Base-by-base conservation (phyloP, 1,284 basidiomycete genomes). In the Moniliella sp. region DNA sequence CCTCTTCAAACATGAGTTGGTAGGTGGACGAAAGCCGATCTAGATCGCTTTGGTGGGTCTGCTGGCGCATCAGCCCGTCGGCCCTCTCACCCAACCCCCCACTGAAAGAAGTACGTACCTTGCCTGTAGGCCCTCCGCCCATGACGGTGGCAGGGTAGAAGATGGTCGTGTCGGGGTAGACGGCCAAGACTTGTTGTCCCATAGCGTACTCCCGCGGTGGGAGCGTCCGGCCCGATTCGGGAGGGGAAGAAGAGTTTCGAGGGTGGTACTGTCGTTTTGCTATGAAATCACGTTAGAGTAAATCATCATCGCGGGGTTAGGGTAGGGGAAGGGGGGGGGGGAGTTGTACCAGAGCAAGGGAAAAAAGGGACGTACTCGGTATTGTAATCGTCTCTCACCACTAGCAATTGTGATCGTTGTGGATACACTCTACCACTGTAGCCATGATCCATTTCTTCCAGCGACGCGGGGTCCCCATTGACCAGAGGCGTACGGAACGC, bases 101-200 rank as follows among this genome's bases (percentile, higher is more conserved):
- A n/a, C 19, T n/a, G 1, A 28, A 21, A 10, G 10, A 23, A 14
- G 5, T 10, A 16, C 42, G 15, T 26, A 46, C 44, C 34, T 46
- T 48, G 31, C 21, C 21, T 2, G n/a, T 38, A 0, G 56, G 56
- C 9, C 56, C 56, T n/a, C 56, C 56, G 1, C 45, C 45, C 13
- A 46, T 46, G 16, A 59, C 46, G 1, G 43, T 47, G 8, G 56
- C 56, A 23, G 43, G 43, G 38, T 59, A 59, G 46, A 59, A 59
- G 32, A 54, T 57, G 25, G 45, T 52, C 3, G 56, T 59, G 34
- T 59, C 56, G 3, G 56, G 56, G 21, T 59, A 59, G 35, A 59
- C 44, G 3, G 47, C 56, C 12, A 59, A 36, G 4, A 59, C 56
- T 14, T 48, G 42, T 3, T 46, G 29, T 2, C 56, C 56, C 3